These are phyloP conservation scores for Striga asiatica DNA, from an alignment of 257 asterid genomes.

Conservation along the genomic window DNA sequence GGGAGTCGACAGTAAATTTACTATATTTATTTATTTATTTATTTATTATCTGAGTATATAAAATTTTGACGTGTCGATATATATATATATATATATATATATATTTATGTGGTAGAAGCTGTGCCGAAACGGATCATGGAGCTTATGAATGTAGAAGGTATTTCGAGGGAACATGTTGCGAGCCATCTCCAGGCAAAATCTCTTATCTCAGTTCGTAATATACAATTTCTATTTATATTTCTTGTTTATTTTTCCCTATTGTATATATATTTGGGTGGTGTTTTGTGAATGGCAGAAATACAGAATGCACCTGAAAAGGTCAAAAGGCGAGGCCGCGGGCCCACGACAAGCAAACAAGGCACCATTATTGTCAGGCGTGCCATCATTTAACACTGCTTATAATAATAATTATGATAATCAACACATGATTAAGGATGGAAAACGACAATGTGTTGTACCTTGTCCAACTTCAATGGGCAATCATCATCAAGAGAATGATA, in stretches of 20 bases:
- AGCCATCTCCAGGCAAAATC: slow-evolving; percentile 53
- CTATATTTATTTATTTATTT: no score
- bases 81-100: no score
- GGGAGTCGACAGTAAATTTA: slow-evolving; percentile 42
- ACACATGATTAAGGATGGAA: no score
- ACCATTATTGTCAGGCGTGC: not conserved
- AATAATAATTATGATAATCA: no score
- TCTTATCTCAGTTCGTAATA: not conserved
- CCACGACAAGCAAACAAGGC: not conserved
- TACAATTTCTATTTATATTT: not conserved
- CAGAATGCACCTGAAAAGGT: slow-evolving; percentile 35
- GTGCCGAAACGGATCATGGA: slow-evolving; percentile 58
- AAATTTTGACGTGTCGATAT: no score
- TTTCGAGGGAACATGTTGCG: slow-evolving; percentile 55
- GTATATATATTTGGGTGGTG: not conserved
- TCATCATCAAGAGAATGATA: no score
- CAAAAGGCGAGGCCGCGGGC: no score
- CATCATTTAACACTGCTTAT: no score
- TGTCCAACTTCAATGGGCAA: no score
- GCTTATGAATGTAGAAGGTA: slow-evolving; percentile 43
- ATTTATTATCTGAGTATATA: no score
- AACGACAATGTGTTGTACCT: no score
- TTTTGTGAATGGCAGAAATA: slow-evolving; percentile 56
- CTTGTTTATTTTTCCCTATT: not conserved
- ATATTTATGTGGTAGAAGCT: slow-evolving; percentile 49